Evolutionary conservation across 345 rosid genomes (phyloP).

Genomic region (Citrus cavaleriei): DNA sequence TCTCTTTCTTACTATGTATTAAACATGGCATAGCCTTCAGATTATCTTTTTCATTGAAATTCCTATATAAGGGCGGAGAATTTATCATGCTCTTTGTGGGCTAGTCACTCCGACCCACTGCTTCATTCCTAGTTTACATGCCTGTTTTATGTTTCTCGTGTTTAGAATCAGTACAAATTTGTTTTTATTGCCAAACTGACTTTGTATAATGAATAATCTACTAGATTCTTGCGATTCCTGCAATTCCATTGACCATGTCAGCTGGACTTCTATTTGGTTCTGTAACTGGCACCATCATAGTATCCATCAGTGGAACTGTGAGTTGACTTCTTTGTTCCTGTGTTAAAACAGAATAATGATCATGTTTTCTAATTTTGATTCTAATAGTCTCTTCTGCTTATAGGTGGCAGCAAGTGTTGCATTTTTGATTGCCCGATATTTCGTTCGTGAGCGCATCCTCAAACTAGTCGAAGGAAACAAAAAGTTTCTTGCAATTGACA

Average conservation of each 20-base stretch:
- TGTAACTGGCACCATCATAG: slow-evolving; percentile 78
- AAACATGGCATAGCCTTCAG: background rate
- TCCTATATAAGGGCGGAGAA: background rate
- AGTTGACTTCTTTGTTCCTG: slow-evolving; percentile 21
- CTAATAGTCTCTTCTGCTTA: slow-evolving; percentile 19
- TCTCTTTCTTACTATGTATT: background rate
- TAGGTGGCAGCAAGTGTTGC: slow-evolving; percentile 96
- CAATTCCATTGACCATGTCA: slow-evolving; percentile 94
- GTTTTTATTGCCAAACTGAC: slow-evolving; percentile 11
- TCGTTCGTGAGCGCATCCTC: slow-evolving; percentile 92
- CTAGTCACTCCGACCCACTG: background rate
- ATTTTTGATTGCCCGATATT: slow-evolving; percentile 93
- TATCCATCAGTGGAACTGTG: slow-evolving; percentile 98
- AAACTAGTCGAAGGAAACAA: slow-evolving; percentile 93
- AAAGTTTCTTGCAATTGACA: slow-evolving; percentile 94
- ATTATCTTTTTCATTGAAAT: background rate
- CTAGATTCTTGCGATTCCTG: slow-evolving; percentile 93
- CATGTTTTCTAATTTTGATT: slow-evolving; percentile 6
- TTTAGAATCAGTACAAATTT: background rate
- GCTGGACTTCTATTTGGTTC: slow-evolving; percentile 99
- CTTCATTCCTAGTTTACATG: background rate
- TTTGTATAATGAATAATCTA: slow-evolving; percentile 4
- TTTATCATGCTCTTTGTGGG: background rate
- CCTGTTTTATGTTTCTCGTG: background rate
- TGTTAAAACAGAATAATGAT: background rate